Base-by-base conservation (phyloP, 805 yeast species). In the Torulaspora microellipsoides region DNA sequence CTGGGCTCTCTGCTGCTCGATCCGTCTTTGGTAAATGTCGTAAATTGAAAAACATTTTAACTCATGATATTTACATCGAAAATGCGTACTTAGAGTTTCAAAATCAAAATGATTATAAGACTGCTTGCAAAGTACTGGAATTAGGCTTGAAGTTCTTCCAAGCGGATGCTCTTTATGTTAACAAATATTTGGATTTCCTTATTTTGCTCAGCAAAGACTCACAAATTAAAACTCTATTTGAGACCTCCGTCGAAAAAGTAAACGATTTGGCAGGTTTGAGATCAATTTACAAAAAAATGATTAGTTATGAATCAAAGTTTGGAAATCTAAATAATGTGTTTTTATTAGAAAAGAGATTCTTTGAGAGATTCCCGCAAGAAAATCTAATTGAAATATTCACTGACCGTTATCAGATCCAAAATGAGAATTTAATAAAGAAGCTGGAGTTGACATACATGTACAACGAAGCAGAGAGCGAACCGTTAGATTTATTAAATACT, bases 201-300 rank as follows among this genome's bases (percentile, higher is more conserved):
- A 75, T 88, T 15, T 67, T 74, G 47, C 71, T 76, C 23, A 83
- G 83, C 58, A 85, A 82, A 54, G 90, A 80, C 66, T 73, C 78
- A 4, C 75, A 85, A 55, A 85, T 89, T 13, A 82, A 91, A 53
- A 85, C 88, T 8, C 71, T 88, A 30, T 83, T 91, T 60, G 98
- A 93, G 62, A 75, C 84, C 3, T 80, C 89, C 0, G 71, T 84
- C 8, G 77, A 82, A 8, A 79, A 75, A 36, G 52, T 64, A 10
- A 51, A 37, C 33, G 54, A 58, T 31, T 36, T 55, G 3, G 61
- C 59, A 6, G 68, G 70, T 41, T 55, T 78, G 48, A 68, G 72
- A 41, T 67, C 66, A 31, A 67, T 84, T 31, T 80, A 73, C 54
- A 76, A 76, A 42, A 68, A 73, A 35, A 85, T 83, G 65, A 74